Evolutionary conservation across 495 filamentous ascomycete species (phyloP), one percentile per base, ranked within the genome.

Genomic region (Penicillium ochrochloron): DNA sequence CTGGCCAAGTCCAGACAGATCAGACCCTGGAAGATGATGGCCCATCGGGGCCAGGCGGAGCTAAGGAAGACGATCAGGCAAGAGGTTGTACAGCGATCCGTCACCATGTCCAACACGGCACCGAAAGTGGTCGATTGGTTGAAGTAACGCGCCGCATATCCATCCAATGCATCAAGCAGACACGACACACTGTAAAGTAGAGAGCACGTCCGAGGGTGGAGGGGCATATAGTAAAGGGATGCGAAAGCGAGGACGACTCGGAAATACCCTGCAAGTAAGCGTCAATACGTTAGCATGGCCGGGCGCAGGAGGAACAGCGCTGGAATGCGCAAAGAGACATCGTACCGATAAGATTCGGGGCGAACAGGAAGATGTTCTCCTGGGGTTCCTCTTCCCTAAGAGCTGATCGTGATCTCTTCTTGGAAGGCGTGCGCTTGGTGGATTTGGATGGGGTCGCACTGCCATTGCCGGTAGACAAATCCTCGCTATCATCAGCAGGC

Each of bases 201-300:
- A 57, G 90, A 92, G 80, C 95, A 98, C 27, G 94, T 97, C 71
- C 94, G 88, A 5, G 95, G 95, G 74, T 99, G 95, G 34, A 97
- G 85, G 25, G 94, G 93, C 95, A 98, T 98, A 82, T 96, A 99
- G 82, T 97, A 97, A 64, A 99, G 89, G 55, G 94, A 96, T 42
- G 91, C 92, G 64, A 97, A 80, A 64, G 94, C 91, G 60, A 99
- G 88, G 65, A 97, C 80, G 70, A 98, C 89, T 68, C 95, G 90
- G 60, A 82, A 84, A 79, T 98, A 98, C 66, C 95, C 94, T 97
- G 64, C n/a, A 29, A 70, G 39, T 25, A 60, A 65, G 33, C 53
- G 33, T 54, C 25, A 56, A n/a, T 37, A 48, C 6, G 21, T 48
- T 25, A 25, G 12, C 4, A 23, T 17, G 44, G 21, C 44, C n/a